Base-by-base conservation (phyloP, 306 rosid genomes). In the Quercus mongolica region DNA sequence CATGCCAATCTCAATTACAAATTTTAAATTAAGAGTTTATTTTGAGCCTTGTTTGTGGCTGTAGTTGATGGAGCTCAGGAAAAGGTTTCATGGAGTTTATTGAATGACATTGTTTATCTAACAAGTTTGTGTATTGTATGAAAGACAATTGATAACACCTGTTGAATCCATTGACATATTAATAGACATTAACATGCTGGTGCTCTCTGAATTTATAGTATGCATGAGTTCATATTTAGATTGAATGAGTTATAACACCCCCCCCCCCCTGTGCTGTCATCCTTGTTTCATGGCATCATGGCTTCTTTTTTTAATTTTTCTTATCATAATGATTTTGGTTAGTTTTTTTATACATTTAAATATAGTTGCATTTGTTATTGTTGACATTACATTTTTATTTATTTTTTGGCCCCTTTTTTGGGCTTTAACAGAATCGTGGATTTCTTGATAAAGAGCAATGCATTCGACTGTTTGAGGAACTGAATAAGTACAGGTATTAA, bases 401-500 rank as follows among this genome's bases (percentile, higher is more conserved):
- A 14, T 69, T 63, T 79, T 84, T 65, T 69, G 75, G 54, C 63
- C 76, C 58, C 25, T 81, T 65, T 67, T 87, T 72, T 83, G 62
- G 83, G 74, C 76, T 82, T 14, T 25, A 58, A 55, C 92, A 95
- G 99, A 85, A 85, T 52, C 72, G 2, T 83, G 89, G 87, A 76
- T 67, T 9, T 86, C 88, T 95, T 76, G 85, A 89, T 75, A 90
- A 93, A 84, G 85, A 80, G 51, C 96, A 95, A 78, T 93, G 97
- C 87, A 92, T 93, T 74, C 71, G 67, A 77, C 96, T 95, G 26
- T 89, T 95, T 81, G 91, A 91, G 87, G 98, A 93, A 85, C 80
- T 95, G 78, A 86, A 90, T 83, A 90, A 89, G 54, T 95, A 95
- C 88, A 93, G 99, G 99, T 95, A 88, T 67, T 63, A 46, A 46